Conservation (phyloP, 495 filamentous ascomycete genomes). For the Paragyromitra xinjiangensis region DNA sequence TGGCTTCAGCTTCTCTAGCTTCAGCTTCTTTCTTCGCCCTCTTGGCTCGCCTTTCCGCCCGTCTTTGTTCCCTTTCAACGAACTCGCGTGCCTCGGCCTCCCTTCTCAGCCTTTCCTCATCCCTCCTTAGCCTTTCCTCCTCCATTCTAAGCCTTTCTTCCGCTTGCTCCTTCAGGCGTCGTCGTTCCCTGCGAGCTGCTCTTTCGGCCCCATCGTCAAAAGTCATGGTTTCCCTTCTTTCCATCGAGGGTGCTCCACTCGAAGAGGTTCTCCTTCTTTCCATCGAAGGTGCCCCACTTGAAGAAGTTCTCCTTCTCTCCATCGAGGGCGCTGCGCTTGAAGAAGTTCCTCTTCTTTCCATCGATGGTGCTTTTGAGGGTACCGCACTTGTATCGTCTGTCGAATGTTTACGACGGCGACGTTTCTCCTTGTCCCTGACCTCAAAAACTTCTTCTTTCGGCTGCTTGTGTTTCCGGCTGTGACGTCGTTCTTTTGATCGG, state of each 20-base stretch:
- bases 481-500: conserved; percentile 40
- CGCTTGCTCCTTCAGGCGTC: conserved; percentile 36
- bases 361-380: conserved; percentile 34
- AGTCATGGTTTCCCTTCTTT: conserved; percentile 37
- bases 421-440: conserved; percentile 42
- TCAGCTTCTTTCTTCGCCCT: conserved; percentile 48
- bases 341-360: conserved; percentile 45
- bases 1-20: conserved; percentile 33
- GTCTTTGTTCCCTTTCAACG: conserved; percentile 40
- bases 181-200: conserved; percentile 45
- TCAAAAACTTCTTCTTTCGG: conserved; percentile 26
- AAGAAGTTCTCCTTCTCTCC: conserved; percentile 39
- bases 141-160: conserved; percentile 36
- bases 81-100: conserved; percentile 37
- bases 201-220: conserved; percentile 41
- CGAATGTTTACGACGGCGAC: conserved; percentile 32
- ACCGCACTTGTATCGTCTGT: conserved; percentile 16
- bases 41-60: conserved; percentile 43
- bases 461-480: conserved; percentile 44
- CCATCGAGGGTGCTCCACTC: conserved; percentile 33
- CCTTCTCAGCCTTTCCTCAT: conserved; percentile 20
- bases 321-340: conserved; percentile 25
- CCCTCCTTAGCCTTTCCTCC: conserved; percentile 27
- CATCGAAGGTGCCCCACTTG: conserved; percentile 32
- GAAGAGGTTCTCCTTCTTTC: conserved; percentile 40